Evolutionary conservation across 306 rosid species (phyloP).

Genomic region (Citrullus mucosospermus): DNA sequence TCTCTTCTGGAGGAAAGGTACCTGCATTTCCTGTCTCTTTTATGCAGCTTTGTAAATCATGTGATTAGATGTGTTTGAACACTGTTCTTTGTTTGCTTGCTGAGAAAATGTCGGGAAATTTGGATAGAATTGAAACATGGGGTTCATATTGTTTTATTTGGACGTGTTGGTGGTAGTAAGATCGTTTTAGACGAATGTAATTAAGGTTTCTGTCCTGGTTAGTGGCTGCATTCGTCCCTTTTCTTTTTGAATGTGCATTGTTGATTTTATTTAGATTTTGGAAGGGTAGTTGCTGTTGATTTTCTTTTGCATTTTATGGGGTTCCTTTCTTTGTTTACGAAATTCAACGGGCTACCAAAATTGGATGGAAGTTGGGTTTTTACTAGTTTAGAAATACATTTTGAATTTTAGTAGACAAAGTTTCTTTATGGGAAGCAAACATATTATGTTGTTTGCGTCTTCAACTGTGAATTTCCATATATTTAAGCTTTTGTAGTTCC

Average conservation of each 20-base stretch:
- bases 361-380: neutral
- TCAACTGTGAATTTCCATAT: neutral
- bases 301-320: neutral
- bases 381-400: neutral
- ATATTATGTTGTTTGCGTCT: neutral
- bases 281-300: neutral
- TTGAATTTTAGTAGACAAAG: neutral
- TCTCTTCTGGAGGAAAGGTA: constrained; percentile 69
- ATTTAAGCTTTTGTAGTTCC: neutral
- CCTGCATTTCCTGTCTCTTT: constrained; percentile 13
- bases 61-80: neutral
- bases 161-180: neutral
- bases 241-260: neutral
- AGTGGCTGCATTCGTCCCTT: neutral
- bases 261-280: neutral
- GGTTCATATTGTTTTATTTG: neutral
- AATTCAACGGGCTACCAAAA: neutral
- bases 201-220: neutral
- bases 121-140: neutral
- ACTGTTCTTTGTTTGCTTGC: neutral
- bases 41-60: neutral
- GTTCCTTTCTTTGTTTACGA: neutral
- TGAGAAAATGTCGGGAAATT: constrained; percentile 8
- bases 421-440: neutral
- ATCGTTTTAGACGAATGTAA: neutral